Base-by-base conservation (phyloP, 2,329 filamentous ascomycete species). In the Fusarium pseudocircinatum region DNA sequence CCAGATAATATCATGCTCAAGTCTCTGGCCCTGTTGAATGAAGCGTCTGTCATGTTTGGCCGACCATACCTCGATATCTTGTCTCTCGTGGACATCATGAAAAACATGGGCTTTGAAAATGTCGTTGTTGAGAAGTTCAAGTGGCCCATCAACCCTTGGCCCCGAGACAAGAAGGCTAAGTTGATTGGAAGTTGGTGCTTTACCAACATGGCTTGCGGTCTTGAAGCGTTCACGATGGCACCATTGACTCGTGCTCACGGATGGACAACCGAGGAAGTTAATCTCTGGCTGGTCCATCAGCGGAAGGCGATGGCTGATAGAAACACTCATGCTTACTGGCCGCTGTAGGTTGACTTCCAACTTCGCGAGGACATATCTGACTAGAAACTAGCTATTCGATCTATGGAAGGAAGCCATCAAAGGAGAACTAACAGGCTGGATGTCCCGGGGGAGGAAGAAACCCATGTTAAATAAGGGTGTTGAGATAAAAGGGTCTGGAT, bases 31-130 rank as follows among this genome's bases (percentile, higher is more conserved):
- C 53, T 75, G 6, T 42, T 79, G 26, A 43, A 66, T 14, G 69
- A 79, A 26, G 77, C 77, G 2, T 75, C 76, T 6, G 72, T 72
- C 24, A 75, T 74, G 14, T 75, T 80, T 30, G 70, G 74, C 2
- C 53, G 67, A 1, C 50, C 65, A 3, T 75, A 72, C 26, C 60
- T 69, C 9, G 69, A 74, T 13, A 73, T 76, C 12, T n/a, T 61
- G 4, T 43, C 63, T 4, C 66, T 76, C 13, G 58, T 60, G 12
- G 64, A 70, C 11, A 43, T 66, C 12, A 63, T 80, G 44, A 39
- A 32, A 5, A 46, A 72, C 16, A 69, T 72, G 6, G 78, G 74
- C 5, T 79, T 75, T 26, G 60, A 70, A 2, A 64, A 77, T 37
- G 43, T 78, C 3, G 47, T 69, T 6, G 32, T 69, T 16, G 61